These are phyloP conservation scores for Endoconidiophora laricicola DNA, from an alignment of 2,329 filamentous ascomycete genomes.

Conservation along the genomic window DNA sequence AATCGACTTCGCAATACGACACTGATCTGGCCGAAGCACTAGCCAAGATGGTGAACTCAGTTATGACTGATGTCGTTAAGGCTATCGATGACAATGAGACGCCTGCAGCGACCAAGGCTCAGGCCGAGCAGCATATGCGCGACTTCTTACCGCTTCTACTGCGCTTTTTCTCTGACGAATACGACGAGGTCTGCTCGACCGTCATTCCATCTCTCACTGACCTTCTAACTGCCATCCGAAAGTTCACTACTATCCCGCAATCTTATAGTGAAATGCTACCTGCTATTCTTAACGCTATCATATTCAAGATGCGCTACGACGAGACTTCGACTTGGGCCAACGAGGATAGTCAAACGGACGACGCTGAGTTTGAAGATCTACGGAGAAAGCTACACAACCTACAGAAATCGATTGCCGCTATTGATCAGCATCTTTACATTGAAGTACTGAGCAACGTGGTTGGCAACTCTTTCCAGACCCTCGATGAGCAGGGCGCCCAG, in stretches of 20 bases:
- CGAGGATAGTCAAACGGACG: slow-evolving; percentile 87
- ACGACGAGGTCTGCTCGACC: slow-evolving; percentile 92
- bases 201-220: slow-evolving; percentile 90
- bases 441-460: slow-evolving; percentile 77
- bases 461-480: slow-evolving; percentile 67
- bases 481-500: slow-evolving; percentile 54
- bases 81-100: slow-evolving; percentile 55
- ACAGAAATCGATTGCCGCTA: slow-evolving; percentile 80
- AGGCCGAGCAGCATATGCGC: slow-evolving; percentile 67
- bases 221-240: slow-evolving; percentile 77
- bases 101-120: slow-evolving; percentile 47
- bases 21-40: slow-evolving; percentile 90
- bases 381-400: slow-evolving; percentile 77
- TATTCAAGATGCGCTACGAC: slow-evolving; percentile 93
- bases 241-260: slow-evolving; percentile 53
- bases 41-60: slow-evolving; percentile 86
- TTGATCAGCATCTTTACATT: slow-evolving; percentile 78
- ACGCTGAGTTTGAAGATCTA: slow-evolving; percentile 92
- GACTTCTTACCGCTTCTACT: slow-evolving; percentile 74
- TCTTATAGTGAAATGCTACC: slow-evolving; percentile 71
- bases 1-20: slow-evolving; percentile 75
- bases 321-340: slow-evolving; percentile 87
- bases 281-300: slow-evolving; percentile 78
- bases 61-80: slow-evolving; percentile 71
- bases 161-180: slow-evolving; percentile 93